phyloP scores from a whole-genome alignment of 2,329 filamentous ascomycete genomes.

The Sporothrix dimorphospora region DNA sequence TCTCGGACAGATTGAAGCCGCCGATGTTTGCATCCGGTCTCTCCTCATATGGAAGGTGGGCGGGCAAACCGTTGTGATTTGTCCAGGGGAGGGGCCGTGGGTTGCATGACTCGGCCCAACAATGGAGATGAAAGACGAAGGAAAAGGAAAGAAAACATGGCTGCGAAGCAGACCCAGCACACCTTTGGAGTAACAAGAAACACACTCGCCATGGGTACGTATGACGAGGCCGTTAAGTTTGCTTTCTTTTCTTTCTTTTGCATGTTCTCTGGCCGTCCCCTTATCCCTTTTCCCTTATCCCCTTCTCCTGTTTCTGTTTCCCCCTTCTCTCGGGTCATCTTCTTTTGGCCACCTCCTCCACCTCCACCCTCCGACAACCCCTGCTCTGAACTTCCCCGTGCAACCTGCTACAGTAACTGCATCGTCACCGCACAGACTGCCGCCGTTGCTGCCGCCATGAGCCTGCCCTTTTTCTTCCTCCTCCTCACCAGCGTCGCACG shows the following conservation, averaged over 20 bases:
- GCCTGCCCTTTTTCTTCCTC: no score
- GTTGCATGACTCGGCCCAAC: conserved; percentile 16
- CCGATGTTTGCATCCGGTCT: conserved; percentile 20
- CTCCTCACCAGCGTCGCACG: background rate
- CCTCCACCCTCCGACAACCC: background rate
- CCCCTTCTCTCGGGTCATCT: conserved; percentile 3
- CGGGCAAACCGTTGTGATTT: conserved; percentile 1
- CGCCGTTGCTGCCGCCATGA: conserved; percentile 8
- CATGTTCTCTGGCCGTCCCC: background rate
- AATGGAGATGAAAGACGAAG: background rate
- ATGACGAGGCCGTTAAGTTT: background rate
- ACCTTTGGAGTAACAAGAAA: conserved; percentile 14
- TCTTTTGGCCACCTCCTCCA: conserved; percentile 2
- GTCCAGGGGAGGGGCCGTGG: background rate
- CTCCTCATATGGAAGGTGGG: background rate
- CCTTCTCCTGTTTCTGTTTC: conserved; percentile 25
- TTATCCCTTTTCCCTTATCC: background rate
- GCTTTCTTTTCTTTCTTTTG: conserved; percentile 3
- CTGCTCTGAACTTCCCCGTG: background rate
- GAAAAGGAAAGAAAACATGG: background rate
- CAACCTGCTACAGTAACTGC: conserved; percentile 24
- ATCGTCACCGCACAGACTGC: conserved; percentile 28
- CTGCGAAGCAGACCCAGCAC: background rate
- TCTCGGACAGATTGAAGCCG: conserved; percentile 18
- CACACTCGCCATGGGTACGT: conserved; percentile 4